phyloP scores from a whole-genome alignment of 2,329 filamentous ascomycete species.

The Podosphaera leucotricha region DNA sequence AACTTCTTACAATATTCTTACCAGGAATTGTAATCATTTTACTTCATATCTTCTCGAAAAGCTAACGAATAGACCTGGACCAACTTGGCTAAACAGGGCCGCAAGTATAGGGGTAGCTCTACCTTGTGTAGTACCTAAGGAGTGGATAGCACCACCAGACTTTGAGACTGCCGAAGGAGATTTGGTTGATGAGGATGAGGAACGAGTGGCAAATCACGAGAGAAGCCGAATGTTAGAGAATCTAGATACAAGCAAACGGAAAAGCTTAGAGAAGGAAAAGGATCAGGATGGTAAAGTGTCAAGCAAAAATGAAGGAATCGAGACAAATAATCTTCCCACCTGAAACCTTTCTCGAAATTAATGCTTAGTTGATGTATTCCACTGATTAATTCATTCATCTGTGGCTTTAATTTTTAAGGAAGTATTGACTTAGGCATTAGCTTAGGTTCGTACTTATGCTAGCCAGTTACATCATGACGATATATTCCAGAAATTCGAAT shows the following conservation, averaged over 20 bases:
- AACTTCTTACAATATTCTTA: slow-evolving; percentile 57
- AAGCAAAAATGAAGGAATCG: slow-evolving; percentile 22
- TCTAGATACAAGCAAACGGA: slow-evolving; percentile 10
- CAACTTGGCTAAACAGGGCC: slow-evolving; percentile 58
- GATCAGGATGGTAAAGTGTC: slow-evolving; percentile 17
- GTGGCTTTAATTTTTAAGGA: no score
- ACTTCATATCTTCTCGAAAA: slow-evolving; percentile 52
- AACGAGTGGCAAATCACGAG: slow-evolving; percentile 20
- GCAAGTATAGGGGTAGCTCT: slow-evolving; percentile 63
- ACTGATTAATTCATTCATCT: no score
- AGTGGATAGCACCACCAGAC: slow-evolving; percentile 63
- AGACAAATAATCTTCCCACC: slow-evolving; percentile 6
- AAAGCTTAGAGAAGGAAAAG: slow-evolving; percentile 10
- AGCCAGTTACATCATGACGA: no score
- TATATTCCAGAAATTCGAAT: no score
- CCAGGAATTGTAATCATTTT: slow-evolving; percentile 76
- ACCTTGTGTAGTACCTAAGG: slow-evolving; percentile 59
- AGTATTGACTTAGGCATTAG: no score
- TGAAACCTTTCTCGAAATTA: background rate
- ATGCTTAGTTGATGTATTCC: no score
- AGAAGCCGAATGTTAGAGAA: slow-evolving; percentile 31
- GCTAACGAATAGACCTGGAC: slow-evolving; percentile 46
- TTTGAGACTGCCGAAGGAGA: slow-evolving; percentile 50
- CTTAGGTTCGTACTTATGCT: no score
- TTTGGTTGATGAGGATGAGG: slow-evolving; percentile 27